Evolutionary conservation across 345 rosid genomes (phyloP).

Genomic region (Aurinia saxatilis): DNA sequence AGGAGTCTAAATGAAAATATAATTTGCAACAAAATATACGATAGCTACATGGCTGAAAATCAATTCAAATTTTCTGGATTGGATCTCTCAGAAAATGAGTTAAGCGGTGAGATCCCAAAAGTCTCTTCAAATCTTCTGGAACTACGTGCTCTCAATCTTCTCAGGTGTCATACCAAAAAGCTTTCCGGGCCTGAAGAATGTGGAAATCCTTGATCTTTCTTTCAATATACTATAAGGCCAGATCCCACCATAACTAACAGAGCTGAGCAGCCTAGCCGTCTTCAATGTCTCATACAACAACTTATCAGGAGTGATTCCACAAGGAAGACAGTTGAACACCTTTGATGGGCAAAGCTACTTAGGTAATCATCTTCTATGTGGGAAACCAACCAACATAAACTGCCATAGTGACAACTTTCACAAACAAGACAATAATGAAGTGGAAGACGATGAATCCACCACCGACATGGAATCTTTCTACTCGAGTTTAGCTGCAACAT

Average conservation of each 20-base stretch:
- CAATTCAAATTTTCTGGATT: conserved; percentile 12
- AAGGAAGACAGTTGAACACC: neutral
- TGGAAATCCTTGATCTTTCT: conserved; percentile 33
- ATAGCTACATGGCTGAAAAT: neutral
- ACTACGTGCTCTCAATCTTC: conserved; percentile 20
- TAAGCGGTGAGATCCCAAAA: conserved; percentile 26
- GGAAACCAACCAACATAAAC: neutral
- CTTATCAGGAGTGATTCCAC: too few species aligned
- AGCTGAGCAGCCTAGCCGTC: too few species aligned
- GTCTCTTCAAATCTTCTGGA: conserved; percentile 10
- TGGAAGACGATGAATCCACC: neutral
- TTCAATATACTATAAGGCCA: too few species aligned
- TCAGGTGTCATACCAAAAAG: conserved; percentile 24
- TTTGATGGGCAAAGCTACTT: neutral
- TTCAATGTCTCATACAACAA: too few species aligned
- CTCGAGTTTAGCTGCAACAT: neutral
- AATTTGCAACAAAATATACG: conserved; percentile 1
- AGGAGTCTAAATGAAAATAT: neutral
- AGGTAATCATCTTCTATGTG: neutral
- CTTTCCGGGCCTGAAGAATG: conserved; percentile 14
- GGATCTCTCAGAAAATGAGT: conserved; percentile 34
- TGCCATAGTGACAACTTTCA: neutral
- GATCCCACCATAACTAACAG: too few species aligned
- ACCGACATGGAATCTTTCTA: conserved; percentile 1
- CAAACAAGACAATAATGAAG: neutral